A percentile compares a stretch with the other conserved stretches of the same genome.
phyloP scores from a whole-genome alignment of 352 stramenopile species.

The Globisporangium uncinulatum region DNA sequence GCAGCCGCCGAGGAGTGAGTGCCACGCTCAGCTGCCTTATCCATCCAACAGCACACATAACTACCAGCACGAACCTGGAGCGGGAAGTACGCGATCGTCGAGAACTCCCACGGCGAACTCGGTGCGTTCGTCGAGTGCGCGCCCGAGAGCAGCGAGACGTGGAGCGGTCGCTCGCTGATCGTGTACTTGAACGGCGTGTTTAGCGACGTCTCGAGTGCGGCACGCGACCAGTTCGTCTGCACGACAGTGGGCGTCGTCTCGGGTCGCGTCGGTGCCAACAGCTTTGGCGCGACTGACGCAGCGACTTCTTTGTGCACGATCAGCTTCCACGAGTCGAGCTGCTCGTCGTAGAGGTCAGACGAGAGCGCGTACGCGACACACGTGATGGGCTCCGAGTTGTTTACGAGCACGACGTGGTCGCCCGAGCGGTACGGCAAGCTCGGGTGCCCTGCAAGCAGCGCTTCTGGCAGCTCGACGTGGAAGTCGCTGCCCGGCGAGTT shows the following conservation, averaged over 20 bases:
- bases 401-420: slow-evolving; percentile 88
- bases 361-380: slow-evolving; percentile 94
- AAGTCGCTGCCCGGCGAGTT: slow-evolving; percentile 64
- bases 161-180: slow-evolving; percentile 47
- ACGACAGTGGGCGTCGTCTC: slow-evolving; percentile 5
- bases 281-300: slow-evolving; percentile 16
- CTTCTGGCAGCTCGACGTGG: slow-evolving; percentile 59
- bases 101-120: slow-evolving; percentile 62
- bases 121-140: slow-evolving; percentile 23
- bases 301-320: slow-evolving; percentile 40
- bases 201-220: slow-evolving; percentile 44
- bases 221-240: slow-evolving; percentile 65
- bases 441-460: slow-evolving; percentile 75
- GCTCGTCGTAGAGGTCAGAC: slow-evolving; percentile 85
- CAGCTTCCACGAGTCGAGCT: slow-evolving; percentile 61
- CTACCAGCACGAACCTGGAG: slow-evolving; percentile 44
- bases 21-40: neutral
- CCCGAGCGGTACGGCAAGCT: slow-evolving; percentile 86
- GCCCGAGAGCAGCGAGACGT: slow-evolving; percentile 49
- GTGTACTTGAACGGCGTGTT: slow-evolving; percentile 63
- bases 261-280: neutral
- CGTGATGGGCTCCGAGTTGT: slow-evolving; percentile 92
- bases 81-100: slow-evolving; percentile 66
- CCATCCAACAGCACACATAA: neutral
- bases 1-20: neutral